Evolutionary conservation across 2,329 filamentous ascomycete species (phyloP).

Genomic region (Cytospora schulzeri): DNA sequence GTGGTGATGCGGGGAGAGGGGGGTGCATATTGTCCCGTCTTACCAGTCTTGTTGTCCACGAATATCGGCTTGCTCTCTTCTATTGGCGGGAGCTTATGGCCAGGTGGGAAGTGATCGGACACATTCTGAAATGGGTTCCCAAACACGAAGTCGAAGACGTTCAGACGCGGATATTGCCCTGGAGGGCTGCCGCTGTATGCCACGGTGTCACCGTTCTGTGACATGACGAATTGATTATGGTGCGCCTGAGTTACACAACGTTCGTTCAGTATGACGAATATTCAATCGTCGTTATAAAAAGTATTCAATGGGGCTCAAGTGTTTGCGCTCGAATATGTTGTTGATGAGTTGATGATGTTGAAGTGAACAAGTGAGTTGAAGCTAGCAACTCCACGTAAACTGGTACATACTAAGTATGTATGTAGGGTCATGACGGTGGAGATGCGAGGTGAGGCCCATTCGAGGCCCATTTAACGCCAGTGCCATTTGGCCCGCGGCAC

Average conservation of each 20-base stretch:
- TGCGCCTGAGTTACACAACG: background rate
- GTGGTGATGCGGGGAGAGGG: background rate
- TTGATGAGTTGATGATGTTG: too few species aligned
- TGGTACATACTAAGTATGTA: too few species aligned
- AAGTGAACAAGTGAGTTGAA: too few species aligned
- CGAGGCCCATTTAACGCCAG: conserved; percentile 1
- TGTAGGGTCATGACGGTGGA: too few species aligned
- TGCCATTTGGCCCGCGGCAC: conserved; percentile 18
- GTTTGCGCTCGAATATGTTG: too few species aligned
- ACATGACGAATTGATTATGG: conserved; percentile 4
- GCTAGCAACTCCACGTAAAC: too few species aligned
- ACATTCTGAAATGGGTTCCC: conserved; percentile 40
- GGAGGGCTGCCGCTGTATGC: conserved; percentile 32
- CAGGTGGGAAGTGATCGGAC: conserved; percentile 35
- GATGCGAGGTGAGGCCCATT: background rate
- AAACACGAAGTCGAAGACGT: conserved; percentile 42
- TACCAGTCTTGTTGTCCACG: conserved; percentile 44
- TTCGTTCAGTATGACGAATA: too few species aligned
- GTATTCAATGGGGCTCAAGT: too few species aligned
- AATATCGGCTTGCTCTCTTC: conserved; percentile 41
- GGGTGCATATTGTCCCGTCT: conserved; percentile 21
- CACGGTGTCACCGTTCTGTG: conserved; percentile 8
- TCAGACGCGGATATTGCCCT: conserved; percentile 32
- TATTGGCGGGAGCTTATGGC: conserved; percentile 38
- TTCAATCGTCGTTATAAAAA: too few species aligned